phyloP scores from a whole-genome alignment of 2,329 filamentous ascomycete species.

The Blastomyces parvus region DNA sequence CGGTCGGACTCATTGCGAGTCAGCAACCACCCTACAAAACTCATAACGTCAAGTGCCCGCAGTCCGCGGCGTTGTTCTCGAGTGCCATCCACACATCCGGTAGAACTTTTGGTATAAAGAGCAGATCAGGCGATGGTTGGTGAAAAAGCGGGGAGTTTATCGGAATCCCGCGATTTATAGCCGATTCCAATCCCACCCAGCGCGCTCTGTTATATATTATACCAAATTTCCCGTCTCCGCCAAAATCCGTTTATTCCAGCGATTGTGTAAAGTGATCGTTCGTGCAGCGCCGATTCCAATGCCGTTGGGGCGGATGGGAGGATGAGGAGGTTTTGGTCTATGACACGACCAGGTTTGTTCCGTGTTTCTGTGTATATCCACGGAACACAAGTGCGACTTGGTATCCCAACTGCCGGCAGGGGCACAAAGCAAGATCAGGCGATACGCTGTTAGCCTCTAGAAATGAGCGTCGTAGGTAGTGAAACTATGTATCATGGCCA shows the following conservation, averaged over 20 bases:
- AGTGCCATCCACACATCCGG: constrained; percentile 12
- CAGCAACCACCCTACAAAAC: constrained; percentile 9
- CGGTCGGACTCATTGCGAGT: neutral
- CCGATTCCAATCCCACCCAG: neutral
- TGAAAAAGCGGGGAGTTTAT: neutral
- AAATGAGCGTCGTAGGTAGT: neutral
- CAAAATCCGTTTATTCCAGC: neutral
- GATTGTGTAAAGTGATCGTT: neutral
- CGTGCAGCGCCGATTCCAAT: neutral
- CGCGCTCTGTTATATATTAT: neutral
- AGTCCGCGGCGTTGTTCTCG: constrained; percentile 2
- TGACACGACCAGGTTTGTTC: neutral
- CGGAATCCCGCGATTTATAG: neutral
- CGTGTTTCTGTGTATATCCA: neutral
- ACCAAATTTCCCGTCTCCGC: neutral
- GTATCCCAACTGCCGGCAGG: neutral
- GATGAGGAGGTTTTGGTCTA: neutral
- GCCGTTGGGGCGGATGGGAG: neutral
- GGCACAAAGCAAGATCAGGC: neutral
- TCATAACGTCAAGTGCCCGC: constrained; percentile 10
- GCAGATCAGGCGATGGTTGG: neutral
- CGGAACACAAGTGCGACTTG: constrained; percentile 4
- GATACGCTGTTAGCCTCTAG: neutral
- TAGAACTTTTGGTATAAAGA: neutral
- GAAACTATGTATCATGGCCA: neutral